Conservation (phyloP, 1,284 basidiomycete species). For the Fomitopsis schrenkii region DNA sequence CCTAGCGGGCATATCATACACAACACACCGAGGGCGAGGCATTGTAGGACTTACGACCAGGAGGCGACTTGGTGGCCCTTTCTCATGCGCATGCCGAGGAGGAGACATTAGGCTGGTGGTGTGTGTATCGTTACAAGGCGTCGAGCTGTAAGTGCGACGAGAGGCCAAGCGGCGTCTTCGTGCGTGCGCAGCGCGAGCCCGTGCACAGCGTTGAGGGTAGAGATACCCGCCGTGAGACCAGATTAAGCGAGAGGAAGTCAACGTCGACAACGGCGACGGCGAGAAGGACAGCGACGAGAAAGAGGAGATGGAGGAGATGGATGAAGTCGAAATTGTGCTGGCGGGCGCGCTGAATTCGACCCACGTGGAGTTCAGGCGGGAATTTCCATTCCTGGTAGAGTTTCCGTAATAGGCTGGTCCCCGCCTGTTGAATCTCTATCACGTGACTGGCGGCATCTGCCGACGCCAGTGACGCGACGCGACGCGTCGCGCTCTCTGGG, state of each 20-base stretch:
- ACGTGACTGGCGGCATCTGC: neutral
- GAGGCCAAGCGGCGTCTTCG: neutral
- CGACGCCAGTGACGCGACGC: constrained; percentile 12
- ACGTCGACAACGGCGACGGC: no score
- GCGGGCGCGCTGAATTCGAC: neutral
- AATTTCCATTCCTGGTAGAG: neutral
- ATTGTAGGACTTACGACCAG: constrained; percentile 14
- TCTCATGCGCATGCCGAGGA: constrained; percentile 9
- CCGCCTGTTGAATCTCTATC: neutral
- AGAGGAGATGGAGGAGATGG: no score
- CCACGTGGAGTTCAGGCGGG: neutral
- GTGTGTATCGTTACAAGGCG: neutral
- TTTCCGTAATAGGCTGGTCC: neutral
- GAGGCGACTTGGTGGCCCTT: constrained; percentile 16
- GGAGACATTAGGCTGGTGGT: constrained; percentile 4
- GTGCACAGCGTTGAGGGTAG: neutral
- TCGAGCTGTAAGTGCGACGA: neutral
- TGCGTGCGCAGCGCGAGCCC: neutral
- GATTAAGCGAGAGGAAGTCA: no score
- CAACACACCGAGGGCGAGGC: neutral
- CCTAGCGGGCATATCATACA: constrained; percentile 30
- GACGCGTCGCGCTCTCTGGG: constrained; percentile 8
- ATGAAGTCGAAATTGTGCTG: neutral
- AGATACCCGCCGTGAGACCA: no score
- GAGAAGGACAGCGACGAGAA: no score